Percentiles rank a stretch among this genome's conserved stretches.
phyloP scores from a whole-genome alignment of 192 early-diverging fungal species.

The Mortierella antarctica region DNA sequence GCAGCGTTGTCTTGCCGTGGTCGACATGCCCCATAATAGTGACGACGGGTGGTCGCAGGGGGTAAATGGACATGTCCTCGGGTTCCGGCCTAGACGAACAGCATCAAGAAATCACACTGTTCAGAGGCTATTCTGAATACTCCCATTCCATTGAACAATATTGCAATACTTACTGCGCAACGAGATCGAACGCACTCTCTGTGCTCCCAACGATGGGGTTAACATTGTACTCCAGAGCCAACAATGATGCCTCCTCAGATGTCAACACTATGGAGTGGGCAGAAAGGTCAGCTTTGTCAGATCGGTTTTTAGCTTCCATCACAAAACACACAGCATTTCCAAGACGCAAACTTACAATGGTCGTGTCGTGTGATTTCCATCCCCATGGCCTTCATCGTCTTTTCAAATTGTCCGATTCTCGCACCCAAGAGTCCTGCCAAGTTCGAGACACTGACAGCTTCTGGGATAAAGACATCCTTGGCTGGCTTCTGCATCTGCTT shows the following conservation, averaged over 20 bases:
- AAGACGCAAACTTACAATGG: conserved; percentile 60
- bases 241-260: conserved; percentile 85
- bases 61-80: conserved; percentile 78
- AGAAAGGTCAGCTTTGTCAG: background rate
- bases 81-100: conserved; percentile 63
- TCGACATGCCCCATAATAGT: conserved; percentile 99
- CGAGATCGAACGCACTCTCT: conserved; percentile 64
- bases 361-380: conserved; percentile 84
- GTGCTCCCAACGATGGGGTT: conserved; percentile 80
- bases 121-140: background rate
- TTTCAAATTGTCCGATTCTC: conserved; percentile 71
- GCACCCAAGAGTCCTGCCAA: conserved; percentile 83
- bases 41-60: conserved; percentile 88
- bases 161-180: conserved; percentile 57
- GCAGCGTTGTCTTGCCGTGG: conserved; percentile 94
- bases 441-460: conserved; percentile 85
- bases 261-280: conserved; percentile 66
- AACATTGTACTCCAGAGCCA: conserved; percentile 89
- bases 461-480: conserved; percentile 80
- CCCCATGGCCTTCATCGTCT: conserved; percentile 81
- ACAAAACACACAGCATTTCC: background rate
- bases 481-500: conserved; percentile 47
- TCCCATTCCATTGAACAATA: background rate
- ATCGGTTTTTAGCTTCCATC: background rate
- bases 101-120: conserved; percentile 1